Conservation (phyloP, 208 protist genomes). For the Herpetomonas muscarum region DNA sequence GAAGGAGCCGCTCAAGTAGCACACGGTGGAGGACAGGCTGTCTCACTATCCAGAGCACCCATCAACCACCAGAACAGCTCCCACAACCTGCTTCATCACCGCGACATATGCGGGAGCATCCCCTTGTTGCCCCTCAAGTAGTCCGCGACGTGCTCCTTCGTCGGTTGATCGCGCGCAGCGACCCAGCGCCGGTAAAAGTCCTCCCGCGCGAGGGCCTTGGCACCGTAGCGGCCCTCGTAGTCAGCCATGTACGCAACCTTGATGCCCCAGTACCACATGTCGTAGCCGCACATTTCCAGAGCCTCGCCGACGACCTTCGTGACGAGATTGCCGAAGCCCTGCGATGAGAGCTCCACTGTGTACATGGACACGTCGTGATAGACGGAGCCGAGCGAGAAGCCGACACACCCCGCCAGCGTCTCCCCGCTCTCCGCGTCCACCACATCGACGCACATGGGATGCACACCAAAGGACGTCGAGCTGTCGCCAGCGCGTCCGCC, state of each 20-base stretch:
- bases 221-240: slow-evolving; percentile 51
- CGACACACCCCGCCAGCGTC: slow-evolving; percentile 58
- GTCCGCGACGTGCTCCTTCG: slow-evolving; percentile 19
- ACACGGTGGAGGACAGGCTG: no score
- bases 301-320: slow-evolving; percentile 71
- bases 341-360: slow-evolving; percentile 22
- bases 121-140: slow-evolving; percentile 37
- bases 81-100: no score
- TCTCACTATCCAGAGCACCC: no score
- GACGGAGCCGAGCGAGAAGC: slow-evolving; percentile 47
- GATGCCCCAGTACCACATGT: slow-evolving; percentile 80
- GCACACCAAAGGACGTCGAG: slow-evolving; percentile 6
- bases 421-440: slow-evolving; percentile 21
- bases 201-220: slow-evolving; percentile 17
- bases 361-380: slow-evolving; percentile 86
- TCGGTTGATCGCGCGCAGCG: slow-evolving; percentile 25
- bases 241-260: slow-evolving; percentile 63
- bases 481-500: background rate
- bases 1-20: no score
- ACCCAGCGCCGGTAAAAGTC: slow-evolving; percentile 53
- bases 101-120: slow-evolving; percentile 40
- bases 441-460: slow-evolving; percentile 46
- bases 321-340: slow-evolving; percentile 44
- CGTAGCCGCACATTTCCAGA: slow-evolving; percentile 66
- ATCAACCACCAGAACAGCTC: no score